Percentiles rank a stretch among this genome's conserved stretches.
phyloP scores from a whole-genome alignment of 306 rosid species.

The Acacia acuminata region DNA sequence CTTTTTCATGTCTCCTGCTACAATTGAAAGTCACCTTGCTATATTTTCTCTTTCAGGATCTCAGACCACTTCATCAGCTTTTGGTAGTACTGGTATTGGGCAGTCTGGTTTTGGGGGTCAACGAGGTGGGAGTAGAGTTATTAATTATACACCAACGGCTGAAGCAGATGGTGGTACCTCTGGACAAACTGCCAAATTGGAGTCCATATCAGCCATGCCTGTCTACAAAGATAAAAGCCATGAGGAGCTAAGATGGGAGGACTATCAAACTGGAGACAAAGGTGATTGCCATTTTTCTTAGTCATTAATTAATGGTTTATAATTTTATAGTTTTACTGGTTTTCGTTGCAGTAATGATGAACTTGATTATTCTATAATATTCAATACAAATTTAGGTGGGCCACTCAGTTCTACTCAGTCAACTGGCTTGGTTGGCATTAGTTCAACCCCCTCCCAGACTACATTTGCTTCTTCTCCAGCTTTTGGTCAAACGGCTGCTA shows the following conservation, averaged over 20 bases:
- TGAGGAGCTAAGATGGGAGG: constrained; percentile 93
- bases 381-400: constrained; percentile 67
- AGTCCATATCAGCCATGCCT: constrained; percentile 96
- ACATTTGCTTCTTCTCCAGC: constrained; percentile 52
- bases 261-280: constrained; percentile 92
- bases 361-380: constrained; percentile 12
- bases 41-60: constrained; percentile 53
- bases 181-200: constrained; percentile 68
- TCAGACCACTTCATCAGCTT: constrained; percentile 61
- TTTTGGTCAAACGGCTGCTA: constrained; percentile 67
- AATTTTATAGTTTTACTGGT: not conserved
- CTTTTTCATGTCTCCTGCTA: not conserved
- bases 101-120: constrained; percentile 77
- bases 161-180: constrained; percentile 60
- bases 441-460: constrained; percentile 53
- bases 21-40: constrained; percentile 14
- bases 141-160: constrained; percentile 67
- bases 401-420: constrained; percentile 67
- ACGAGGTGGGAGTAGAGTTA: constrained; percentile 84
- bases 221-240: constrained; percentile 45
- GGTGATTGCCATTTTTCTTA: constrained; percentile 37
- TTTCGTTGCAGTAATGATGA: constrained; percentile 6
- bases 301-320: not conserved
- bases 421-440: constrained; percentile 54
- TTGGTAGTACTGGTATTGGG: constrained; percentile 66